These are phyloP conservation scores for Terfezia claveryi DNA, from an alignment of 495 filamentous ascomycete species.

Conservation along the genomic window DNA sequence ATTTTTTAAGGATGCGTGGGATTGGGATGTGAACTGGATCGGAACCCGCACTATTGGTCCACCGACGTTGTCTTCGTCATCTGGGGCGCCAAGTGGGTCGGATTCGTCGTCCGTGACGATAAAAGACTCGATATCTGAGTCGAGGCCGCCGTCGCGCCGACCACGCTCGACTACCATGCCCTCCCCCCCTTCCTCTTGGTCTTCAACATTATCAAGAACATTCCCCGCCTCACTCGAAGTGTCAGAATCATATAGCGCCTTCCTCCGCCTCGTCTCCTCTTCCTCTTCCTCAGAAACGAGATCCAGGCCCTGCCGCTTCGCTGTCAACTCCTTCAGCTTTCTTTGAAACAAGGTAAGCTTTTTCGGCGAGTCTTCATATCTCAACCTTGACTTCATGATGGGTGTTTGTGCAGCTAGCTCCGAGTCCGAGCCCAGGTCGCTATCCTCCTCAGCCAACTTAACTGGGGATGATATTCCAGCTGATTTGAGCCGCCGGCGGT, in stretches of 20 bases:
- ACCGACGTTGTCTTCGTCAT: background rate
- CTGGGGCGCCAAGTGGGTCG: background rate
- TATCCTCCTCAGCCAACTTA: background rate
- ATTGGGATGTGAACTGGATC: background rate
- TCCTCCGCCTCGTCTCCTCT: background rate
- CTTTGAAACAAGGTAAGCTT: background rate
- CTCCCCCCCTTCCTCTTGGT: background rate
- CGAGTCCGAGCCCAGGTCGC: background rate
- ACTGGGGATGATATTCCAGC: no score
- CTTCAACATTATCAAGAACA: background rate
- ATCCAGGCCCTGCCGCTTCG: background rate
- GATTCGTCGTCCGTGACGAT: background rate
- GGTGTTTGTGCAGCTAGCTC: background rate
- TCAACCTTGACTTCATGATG: background rate
- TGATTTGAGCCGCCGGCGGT: no score
- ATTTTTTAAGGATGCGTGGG: background rate
- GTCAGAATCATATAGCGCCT: background rate
- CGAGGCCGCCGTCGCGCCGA: background rate
- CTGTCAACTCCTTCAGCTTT: background rate
- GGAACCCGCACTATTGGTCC: background rate
- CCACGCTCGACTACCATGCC: background rate
- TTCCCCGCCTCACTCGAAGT: background rate
- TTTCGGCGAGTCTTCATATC: background rate
- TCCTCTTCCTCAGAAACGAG: background rate
- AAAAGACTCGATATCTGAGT: background rate